Percentiles rank a stretch among this genome's conserved stretches.
Evolutionary conservation across 495 filamentous ascomycete genomes (phyloP).

Genomic region (Annulohypoxylon stygium): DNA sequence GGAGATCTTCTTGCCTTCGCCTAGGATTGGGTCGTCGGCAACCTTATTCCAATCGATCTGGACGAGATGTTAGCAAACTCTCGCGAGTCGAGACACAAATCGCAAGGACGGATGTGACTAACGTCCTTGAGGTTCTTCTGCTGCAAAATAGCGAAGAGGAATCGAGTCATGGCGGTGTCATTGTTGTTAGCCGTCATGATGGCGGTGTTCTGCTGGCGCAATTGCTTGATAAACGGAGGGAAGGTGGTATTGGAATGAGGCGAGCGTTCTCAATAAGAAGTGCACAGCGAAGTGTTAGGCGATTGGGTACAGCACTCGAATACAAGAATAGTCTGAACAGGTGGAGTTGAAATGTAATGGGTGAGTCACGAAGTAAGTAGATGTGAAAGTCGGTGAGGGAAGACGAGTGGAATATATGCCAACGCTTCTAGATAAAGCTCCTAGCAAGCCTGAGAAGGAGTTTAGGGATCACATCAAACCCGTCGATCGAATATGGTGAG

Average conservation of each 20-base stretch:
- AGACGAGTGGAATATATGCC: slow-evolving; percentile 52
- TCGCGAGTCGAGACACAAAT: neutral
- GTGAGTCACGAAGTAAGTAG: slow-evolving; percentile 52
- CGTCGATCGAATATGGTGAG: slow-evolving; percentile 43
- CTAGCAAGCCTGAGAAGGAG: slow-evolving; percentile 38
- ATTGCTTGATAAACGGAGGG: slow-evolving; percentile 23
- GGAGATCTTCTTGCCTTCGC: slow-evolving; percentile 71
- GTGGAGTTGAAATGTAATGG: slow-evolving; percentile 48
- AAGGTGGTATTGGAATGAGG: slow-evolving; percentile 22
- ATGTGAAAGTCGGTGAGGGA: slow-evolving; percentile 58
- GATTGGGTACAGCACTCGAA: slow-evolving; percentile 30
- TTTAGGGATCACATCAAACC: slow-evolving; percentile 49
- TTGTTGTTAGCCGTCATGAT: slow-evolving; percentile 62
- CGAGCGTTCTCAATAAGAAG: slow-evolving; percentile 47
- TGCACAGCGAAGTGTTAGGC: slow-evolving; percentile 46
- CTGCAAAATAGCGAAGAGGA: slow-evolving; percentile 81
- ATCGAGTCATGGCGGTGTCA: slow-evolving; percentile 68
- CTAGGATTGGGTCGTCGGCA: slow-evolving; percentile 64
- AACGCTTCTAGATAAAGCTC: slow-evolving; percentile 46
- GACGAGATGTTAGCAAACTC: slow-evolving; percentile 16
- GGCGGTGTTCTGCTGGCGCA: slow-evolving; percentile 18
- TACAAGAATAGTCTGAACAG: slow-evolving; percentile 46
- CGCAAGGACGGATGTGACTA: slow-evolving; percentile 47
- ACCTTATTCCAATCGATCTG: slow-evolving; percentile 83
- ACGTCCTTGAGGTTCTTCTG: slow-evolving; percentile 81